Evolutionary conservation across 176 grass and related monocot genomes (phyloP).

Genomic region (Miscanthus lutarioriparius): DNA sequence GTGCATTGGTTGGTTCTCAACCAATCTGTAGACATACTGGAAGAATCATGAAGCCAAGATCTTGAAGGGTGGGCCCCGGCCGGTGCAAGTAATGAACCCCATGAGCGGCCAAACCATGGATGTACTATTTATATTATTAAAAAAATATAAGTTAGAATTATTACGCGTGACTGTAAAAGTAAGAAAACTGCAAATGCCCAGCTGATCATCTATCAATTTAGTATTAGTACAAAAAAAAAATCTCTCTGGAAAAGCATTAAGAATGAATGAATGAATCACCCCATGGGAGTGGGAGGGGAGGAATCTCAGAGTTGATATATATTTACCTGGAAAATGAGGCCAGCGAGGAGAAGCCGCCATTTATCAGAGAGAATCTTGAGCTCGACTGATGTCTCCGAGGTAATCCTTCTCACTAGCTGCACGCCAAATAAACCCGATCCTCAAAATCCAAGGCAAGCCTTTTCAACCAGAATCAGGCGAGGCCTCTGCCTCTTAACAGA

Average conservation of each 20-base stretch:
- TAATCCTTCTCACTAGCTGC: constrained; percentile 75
- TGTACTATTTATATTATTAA: constrained; percentile 51
- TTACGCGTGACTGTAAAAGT: not conserved
- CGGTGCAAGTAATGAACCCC: constrained; percentile 90
- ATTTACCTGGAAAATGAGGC: constrained; percentile 76
- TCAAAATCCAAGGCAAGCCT: constrained; percentile 4
- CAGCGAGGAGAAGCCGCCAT: constrained; percentile 81
- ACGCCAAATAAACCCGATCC: not conserved
- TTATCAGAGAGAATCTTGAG: constrained; percentile 84
- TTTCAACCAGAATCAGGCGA: not conserved
- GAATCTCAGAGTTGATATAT: not conserved
- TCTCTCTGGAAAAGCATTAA: not conserved
- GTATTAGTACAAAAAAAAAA: not conserved
- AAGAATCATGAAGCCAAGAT: constrained; percentile 88
- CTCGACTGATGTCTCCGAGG: constrained; percentile 65
- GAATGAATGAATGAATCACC: not conserved
- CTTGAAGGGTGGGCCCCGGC: constrained; percentile 79
- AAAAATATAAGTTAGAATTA: not conserved
- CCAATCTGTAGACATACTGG: constrained; percentile 47
- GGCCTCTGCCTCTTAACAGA: not conserved
- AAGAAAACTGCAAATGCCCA: not conserved
- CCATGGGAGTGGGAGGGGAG: not conserved
- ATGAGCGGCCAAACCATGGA: constrained; percentile 80
- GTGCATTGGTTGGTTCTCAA: not conserved
- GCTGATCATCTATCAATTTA: not conserved